Evolutionary conservation across 331 rosid species (phyloP).

Genomic region (Phaseolus coccineus): DNA sequence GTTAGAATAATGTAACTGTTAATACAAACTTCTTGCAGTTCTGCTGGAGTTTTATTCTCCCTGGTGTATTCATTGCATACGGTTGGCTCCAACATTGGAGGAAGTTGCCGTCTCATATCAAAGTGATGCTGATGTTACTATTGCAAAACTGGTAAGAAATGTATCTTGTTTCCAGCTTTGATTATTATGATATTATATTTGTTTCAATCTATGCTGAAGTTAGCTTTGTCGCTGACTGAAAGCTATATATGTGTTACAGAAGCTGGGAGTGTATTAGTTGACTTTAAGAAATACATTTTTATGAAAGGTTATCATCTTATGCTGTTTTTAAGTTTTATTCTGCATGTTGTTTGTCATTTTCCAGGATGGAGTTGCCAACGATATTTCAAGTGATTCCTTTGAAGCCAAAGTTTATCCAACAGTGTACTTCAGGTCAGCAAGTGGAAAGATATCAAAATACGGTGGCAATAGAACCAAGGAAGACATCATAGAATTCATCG

Average conservation of each 20-base stretch:
- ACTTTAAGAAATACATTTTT: slow-evolving; percentile 13
- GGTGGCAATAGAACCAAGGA: slow-evolving; percentile 80
- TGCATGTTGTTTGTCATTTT: background rate
- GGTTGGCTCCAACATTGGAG: slow-evolving; percentile 83
- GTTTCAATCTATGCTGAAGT: background rate
- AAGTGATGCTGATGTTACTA: slow-evolving; percentile 67
- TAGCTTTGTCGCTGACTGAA: slow-evolving; percentile 11
- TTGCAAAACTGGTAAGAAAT: slow-evolving; percentile 84
- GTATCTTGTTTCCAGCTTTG: slow-evolving; percentile 9
- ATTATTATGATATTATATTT: background rate
- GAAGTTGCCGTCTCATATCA: slow-evolving; percentile 81
- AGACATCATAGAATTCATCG: slow-evolving; percentile 70
- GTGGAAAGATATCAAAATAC: slow-evolving; percentile 64
- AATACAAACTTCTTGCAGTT: slow-evolving; percentile 58
- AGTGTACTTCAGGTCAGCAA: slow-evolving; percentile 73
- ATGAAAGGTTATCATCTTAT: background rate
- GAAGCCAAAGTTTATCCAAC: slow-evolving; percentile 81
- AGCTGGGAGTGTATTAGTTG: background rate
- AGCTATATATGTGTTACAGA: background rate
- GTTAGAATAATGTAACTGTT: slow-evolving; percentile 19
- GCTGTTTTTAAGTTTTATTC: background rate
- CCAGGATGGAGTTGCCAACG: slow-evolving; percentile 86
- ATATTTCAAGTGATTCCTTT: slow-evolving; percentile 63
- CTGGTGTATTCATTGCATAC: slow-evolving; percentile 84
- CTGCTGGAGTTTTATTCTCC: slow-evolving; percentile 87